These are phyloP conservation scores for Osmanthus fragrans DNA, from an alignment of 257 asterid genomes.

Conservation along the genomic window DNA sequence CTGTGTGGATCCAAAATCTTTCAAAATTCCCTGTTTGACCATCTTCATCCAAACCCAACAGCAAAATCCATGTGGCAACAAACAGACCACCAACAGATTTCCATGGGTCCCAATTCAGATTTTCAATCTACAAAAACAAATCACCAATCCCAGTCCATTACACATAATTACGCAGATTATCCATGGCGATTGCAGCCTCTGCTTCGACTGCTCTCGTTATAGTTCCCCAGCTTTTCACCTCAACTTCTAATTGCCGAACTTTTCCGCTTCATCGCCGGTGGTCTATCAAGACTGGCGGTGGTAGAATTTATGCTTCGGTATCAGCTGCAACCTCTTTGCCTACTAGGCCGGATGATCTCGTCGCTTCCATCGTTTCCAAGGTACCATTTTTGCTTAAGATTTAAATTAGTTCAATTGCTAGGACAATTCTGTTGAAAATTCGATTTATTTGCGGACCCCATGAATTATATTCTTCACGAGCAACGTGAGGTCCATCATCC, in stretches of 20 bases:
- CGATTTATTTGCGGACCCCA: background rate
- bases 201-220: slow-evolving; percentile 40
- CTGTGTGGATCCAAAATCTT: too few relatives aligned
- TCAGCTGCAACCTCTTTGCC: slow-evolving; percentile 45
- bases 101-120: background rate
- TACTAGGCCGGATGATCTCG: slow-evolving; percentile 58
- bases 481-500: too few relatives aligned
- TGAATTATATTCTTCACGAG: too few relatives aligned
- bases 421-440: background rate
- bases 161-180: background rate
- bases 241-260: slow-evolving; percentile 13
- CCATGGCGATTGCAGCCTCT: slow-evolving; percentile 11
- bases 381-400: slow-evolving; percentile 25
- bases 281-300: slow-evolving; percentile 11
- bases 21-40: too few relatives aligned
- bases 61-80: background rate
- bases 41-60: too few relatives aligned
- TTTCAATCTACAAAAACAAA: background rate
- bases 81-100: background rate
- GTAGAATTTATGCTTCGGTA: slow-evolving; percentile 42
- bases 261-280: slow-evolving; percentile 16
- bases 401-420: background rate
- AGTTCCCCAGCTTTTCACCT: slow-evolving; percentile 25
- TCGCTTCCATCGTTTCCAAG: slow-evolving; percentile 59
- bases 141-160: background rate